Base-by-base conservation (phyloP, 2,329 filamentous ascomycete genomes). In the Colletotrichum ledebouriae region DNA sequence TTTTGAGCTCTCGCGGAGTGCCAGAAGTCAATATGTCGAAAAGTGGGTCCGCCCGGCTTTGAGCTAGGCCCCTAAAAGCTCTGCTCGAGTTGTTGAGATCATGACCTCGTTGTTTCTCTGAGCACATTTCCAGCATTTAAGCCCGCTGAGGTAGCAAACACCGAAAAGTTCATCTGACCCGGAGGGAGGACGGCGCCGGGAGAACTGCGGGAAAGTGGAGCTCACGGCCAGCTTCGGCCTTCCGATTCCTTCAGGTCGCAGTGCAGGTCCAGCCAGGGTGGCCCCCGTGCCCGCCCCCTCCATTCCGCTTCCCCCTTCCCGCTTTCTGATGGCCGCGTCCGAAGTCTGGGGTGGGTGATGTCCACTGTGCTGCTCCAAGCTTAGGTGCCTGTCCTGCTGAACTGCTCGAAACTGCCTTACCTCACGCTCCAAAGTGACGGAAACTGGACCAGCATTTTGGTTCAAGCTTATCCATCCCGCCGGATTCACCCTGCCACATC, bases 191-290 rank as follows among this genome's bases (percentile, higher is more conserved):
- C 20, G 53, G 41, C 59, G 46, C 50, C 20, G 34, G 64, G 50
- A 46, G 42, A 41, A 37, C 29, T 52, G 46, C 34, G 52, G 53
- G 10, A 64, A 20, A 25, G 60, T 65, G 60, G 65, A n/a, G 7
- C 22, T 15, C n/a, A 6, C 61, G 65, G 65, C 65, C 65, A 68
- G 65, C 61, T 25, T 68, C 65, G 65, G 65, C 65, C 55, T 34
- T 59, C 13, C 12, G 61, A 60, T 68, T 68, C 15, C 3, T 2
- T n/a, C n/a, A 56, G 15, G n/a, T 39, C 50, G n/a, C 22, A 9
- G 22, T 20, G 39, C 20, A n/a, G n/a, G 25, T 29, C 25, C 22
- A 22, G 22, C 22, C 22, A 22, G 22, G 22, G 22, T 22, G 3
- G 25, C 25, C 25, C 25, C 22, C 22, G 22, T 22, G 22, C 22